These are phyloP conservation scores for Leccinum pachyderme DNA, from an alignment of 1,284 basidiomycete species.

Conservation along the genomic window DNA sequence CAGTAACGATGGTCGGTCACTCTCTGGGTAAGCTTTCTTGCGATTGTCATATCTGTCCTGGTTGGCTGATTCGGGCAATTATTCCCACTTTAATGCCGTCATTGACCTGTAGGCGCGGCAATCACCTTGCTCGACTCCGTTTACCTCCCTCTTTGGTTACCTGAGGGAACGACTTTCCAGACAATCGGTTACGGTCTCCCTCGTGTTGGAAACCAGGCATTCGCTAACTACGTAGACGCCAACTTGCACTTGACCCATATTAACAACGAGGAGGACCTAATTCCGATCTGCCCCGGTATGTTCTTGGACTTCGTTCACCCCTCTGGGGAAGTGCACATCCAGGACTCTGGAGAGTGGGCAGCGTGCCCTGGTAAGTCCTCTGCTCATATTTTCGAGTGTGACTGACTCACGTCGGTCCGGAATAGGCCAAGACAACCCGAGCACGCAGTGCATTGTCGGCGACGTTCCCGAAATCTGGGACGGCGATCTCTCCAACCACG, in stretches of 20 bases:
- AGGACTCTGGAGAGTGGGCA: constrained; percentile 46
- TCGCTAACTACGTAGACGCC: constrained; percentile 58
- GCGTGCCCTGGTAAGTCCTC: constrained; percentile 41
- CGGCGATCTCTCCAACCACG: constrained; percentile 47
- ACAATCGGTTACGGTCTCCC: constrained; percentile 56
- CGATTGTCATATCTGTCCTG: neutral
- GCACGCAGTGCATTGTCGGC: constrained; percentile 51
- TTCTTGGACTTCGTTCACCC: constrained; percentile 56
- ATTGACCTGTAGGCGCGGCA: constrained; percentile 40
- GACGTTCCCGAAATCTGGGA: constrained; percentile 54
- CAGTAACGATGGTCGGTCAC: constrained; percentile 55
- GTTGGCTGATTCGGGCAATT: neutral
- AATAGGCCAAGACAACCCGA: constrained; percentile 57
- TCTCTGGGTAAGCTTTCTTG: constrained; percentile 44
- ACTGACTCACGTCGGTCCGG: constrained; percentile 45
- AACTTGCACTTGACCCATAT: constrained; percentile 46
- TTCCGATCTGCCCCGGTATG: constrained; percentile 50
- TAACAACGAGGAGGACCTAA: constrained; percentile 49
- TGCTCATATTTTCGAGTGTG: constrained; percentile 55
- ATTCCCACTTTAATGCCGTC: neutral
- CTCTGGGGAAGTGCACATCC: constrained; percentile 59
- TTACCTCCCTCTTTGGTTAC: constrained; percentile 39
- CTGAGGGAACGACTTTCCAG: constrained; percentile 33
- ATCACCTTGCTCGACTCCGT: constrained; percentile 50
- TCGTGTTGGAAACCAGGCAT: constrained; percentile 64